phyloP scores from a whole-genome alignment of 306 rosid genomes.

The Betula pendula region DNA sequence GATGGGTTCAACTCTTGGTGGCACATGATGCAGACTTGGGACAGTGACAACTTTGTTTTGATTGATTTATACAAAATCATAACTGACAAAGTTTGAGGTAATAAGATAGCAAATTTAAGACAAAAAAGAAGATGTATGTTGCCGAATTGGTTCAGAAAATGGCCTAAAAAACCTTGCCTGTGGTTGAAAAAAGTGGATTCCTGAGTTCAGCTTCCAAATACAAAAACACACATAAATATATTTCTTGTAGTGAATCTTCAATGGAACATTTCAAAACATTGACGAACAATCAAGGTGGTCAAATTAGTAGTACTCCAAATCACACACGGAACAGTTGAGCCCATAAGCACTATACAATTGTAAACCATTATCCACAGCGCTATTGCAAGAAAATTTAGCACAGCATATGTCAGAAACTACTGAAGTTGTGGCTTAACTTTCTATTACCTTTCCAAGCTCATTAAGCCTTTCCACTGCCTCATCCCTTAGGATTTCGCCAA shows the following conservation, averaged over 20 bases:
- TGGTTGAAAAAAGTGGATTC: background rate
- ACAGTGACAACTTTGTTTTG: background rate
- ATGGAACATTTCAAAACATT: no score
- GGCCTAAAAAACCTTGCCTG: background rate
- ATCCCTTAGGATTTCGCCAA: slow-evolving; percentile 69
- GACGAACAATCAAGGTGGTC: no score
- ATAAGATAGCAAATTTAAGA: no score
- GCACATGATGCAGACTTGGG: no score
- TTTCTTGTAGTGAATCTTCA: no score
- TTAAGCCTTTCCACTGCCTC: slow-evolving; percentile 79
- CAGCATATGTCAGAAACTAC: background rate
- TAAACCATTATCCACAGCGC: background rate
- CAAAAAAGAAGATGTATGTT: no score
- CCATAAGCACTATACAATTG: background rate
- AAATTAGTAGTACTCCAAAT: no score
- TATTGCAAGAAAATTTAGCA: slow-evolving; percentile 9
- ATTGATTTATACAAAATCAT: background rate
- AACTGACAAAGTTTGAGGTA: no score
- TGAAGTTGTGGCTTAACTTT: slow-evolving; percentile 9
- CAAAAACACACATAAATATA: no score
- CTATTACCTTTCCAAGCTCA: slow-evolving; percentile 73
- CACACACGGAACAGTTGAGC: no score
- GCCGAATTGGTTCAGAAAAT: background rate
- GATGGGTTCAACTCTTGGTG: no score
- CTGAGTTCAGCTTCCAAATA: background rate